A percentile compares a stretch with the other conserved stretches of the same genome.
phyloP scores from a whole-genome alignment of 208 protist genomes.

The Entamoeba invadens region DNA sequence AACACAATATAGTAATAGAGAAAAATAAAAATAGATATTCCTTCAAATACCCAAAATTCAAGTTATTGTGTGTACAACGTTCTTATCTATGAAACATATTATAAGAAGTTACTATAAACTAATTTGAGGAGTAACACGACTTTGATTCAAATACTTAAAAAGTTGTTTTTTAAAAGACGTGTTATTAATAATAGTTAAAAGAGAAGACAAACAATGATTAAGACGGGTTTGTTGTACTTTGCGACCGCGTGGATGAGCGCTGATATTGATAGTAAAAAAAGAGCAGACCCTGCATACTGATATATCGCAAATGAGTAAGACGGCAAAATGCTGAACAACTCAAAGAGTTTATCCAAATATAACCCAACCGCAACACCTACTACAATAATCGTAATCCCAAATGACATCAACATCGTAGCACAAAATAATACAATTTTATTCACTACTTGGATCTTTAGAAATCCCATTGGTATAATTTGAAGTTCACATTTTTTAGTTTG shows the following conservation, averaged over 20 bases:
- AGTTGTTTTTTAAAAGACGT: neutral
- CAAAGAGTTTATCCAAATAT: constrained; percentile 1
- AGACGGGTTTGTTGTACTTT: neutral
- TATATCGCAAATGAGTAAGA: neutral
- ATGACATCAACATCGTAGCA: neutral
- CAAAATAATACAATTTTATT: neutral
- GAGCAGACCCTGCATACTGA: neutral
- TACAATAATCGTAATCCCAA: neutral
- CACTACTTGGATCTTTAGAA: neutral
- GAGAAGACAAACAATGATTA: neutral
- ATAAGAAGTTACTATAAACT: too few relatives aligned
- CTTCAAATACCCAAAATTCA: too few relatives aligned
- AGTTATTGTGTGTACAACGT: too few relatives aligned
- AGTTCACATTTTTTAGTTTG: neutral
- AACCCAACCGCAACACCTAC: neutral
- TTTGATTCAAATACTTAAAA: too few relatives aligned
- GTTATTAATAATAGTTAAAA: neutral
- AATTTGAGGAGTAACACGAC: too few relatives aligned
- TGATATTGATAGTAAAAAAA: neutral
- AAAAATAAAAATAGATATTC: too few relatives aligned
- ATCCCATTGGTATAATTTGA: neutral
- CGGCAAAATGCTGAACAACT: neutral
- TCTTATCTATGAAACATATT: too few relatives aligned
- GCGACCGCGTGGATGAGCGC: neutral
- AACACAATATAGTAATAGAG: too few relatives aligned